These are phyloP conservation scores for Pseudozyma pruni DNA, from an alignment of 1,284 basidiomycete species.

Conservation along the genomic window DNA sequence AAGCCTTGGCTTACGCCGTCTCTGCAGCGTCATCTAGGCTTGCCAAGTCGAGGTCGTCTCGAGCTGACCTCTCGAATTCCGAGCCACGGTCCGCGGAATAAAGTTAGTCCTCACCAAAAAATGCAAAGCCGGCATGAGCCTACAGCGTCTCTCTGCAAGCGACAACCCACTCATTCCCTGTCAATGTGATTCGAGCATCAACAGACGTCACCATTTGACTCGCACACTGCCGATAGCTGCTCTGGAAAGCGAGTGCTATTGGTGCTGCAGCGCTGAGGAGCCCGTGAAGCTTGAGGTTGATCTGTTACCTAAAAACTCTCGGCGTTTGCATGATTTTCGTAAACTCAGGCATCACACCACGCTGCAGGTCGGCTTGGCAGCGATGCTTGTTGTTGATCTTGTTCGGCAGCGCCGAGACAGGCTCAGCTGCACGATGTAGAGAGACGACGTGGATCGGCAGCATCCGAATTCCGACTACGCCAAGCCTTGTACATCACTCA, in stretches of 20 bases:
- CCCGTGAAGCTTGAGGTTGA: too few species aligned
- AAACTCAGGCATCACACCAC: too few species aligned
- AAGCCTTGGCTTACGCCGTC: constrained; percentile 8
- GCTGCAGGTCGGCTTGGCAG: constrained; percentile 1
- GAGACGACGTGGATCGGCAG: not conserved
- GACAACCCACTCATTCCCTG: too few species aligned
- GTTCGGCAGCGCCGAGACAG: not conserved
- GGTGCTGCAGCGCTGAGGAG: too few species aligned
- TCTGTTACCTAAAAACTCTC: too few species aligned
- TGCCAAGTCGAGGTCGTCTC: constrained; percentile 8
- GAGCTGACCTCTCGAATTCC: not conserved
- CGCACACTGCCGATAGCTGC: too few species aligned
- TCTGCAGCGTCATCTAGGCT: not conserved
- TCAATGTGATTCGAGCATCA: too few species aligned
- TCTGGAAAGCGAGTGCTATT: too few species aligned
- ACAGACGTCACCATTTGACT: too few species aligned
- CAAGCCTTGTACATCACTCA: constrained; percentile 2
- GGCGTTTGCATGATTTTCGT: too few species aligned
- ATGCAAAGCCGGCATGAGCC: not conserved
- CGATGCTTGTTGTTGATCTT: not conserved
- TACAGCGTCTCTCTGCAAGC: too few species aligned
- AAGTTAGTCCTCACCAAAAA: not conserved
- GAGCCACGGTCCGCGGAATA: not conserved
- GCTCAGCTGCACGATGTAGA: not conserved
- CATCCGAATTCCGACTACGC: constrained; percentile 14